phyloP scores from a whole-genome alignment of 2,329 filamentous ascomycete species.

The Sclerotinia glacialis region DNA sequence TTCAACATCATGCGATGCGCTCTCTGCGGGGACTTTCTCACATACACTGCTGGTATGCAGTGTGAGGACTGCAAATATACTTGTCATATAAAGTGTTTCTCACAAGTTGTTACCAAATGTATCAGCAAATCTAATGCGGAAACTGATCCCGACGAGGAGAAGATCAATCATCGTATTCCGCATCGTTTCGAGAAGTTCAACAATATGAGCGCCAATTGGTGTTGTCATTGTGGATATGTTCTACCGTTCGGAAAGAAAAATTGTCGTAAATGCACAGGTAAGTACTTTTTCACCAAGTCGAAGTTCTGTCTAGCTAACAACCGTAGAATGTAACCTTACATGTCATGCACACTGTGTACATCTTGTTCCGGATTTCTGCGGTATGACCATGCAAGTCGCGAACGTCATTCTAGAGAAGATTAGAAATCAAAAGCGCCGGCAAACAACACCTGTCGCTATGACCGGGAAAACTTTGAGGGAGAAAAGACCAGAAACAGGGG shows the following conservation, averaged over 20 bases:
- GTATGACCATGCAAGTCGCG: constrained; percentile 97
- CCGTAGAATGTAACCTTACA: constrained; percentile 80
- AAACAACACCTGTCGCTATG: constrained; percentile 43
- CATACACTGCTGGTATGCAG: constrained; percentile 98
- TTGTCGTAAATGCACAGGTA: constrained; percentile 85
- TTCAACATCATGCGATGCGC: constrained; percentile 99
- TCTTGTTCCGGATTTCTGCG: constrained; percentile 96
- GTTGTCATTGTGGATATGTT: constrained; percentile 97
- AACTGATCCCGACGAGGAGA: constrained; percentile 96
- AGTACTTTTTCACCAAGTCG: constrained; percentile 30
- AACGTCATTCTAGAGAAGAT: constrained; percentile 91
- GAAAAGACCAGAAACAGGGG: constrained; percentile 30
- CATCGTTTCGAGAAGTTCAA: constrained; percentile 96
- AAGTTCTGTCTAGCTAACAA: constrained; percentile 35
- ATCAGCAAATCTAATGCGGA: constrained; percentile 99
- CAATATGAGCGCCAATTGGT: constrained; percentile 98
- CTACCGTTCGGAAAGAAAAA: constrained; percentile 94
- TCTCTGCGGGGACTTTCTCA: constrained; percentile 95
- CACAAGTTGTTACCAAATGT: constrained; percentile 96
- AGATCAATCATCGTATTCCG: constrained; percentile 98
- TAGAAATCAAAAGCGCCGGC: constrained; percentile 68
- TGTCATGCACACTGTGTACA: constrained; percentile 90
- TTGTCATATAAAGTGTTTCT: constrained; percentile 96
- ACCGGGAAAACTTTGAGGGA: constrained; percentile 34
- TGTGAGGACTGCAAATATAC: constrained; percentile 99